phyloP scores from a whole-genome alignment of 2,329 filamentous ascomycete genomes.

The Annulohypoxylon truncatum region DNA sequence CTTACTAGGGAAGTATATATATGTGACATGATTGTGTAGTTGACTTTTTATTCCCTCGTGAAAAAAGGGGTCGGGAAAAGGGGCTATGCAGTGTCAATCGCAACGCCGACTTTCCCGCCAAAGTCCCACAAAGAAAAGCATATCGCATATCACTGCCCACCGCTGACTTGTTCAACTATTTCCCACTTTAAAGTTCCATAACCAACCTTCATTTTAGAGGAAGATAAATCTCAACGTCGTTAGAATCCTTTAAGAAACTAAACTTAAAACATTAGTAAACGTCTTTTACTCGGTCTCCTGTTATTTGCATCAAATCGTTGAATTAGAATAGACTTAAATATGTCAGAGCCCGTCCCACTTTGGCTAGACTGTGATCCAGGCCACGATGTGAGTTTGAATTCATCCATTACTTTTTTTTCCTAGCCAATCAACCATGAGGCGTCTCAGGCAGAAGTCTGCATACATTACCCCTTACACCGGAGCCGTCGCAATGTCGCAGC shows the following conservation, averaged over 20 bases:
- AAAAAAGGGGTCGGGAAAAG: neutral
- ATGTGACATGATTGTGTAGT: neutral
- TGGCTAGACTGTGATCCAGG: conserved; percentile 73
- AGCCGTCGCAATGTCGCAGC: conserved; percentile 5
- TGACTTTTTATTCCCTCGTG: neutral
- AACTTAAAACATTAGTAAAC: neutral
- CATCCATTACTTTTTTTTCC: conserved; percentile 3
- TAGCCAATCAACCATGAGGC: conserved; percentile 17
- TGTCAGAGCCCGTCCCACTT: conserved; percentile 59
- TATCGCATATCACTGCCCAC: conserved; percentile 6
- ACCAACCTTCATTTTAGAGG: conserved; percentile 1
- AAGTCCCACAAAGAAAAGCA: conserved; percentile 31
- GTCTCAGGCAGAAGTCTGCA: neutral
- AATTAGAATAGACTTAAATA: conserved; percentile 21
- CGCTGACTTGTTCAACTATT: conserved; percentile 24
- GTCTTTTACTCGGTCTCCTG: neutral
- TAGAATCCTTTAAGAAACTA: neutral
- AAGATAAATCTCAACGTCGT: conserved; percentile 2
- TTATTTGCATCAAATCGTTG: neutral
- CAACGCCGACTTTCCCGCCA: conserved; percentile 18
- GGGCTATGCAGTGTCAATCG: conserved; percentile 2
- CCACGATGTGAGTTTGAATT: conserved; percentile 69
- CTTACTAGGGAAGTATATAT: neutral
- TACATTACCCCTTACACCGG: conserved; percentile 6
- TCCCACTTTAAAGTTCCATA: conserved; percentile 28